Conservation (phyloP, 139 green algal species). For the Spirogloea muscicola region DNA sequence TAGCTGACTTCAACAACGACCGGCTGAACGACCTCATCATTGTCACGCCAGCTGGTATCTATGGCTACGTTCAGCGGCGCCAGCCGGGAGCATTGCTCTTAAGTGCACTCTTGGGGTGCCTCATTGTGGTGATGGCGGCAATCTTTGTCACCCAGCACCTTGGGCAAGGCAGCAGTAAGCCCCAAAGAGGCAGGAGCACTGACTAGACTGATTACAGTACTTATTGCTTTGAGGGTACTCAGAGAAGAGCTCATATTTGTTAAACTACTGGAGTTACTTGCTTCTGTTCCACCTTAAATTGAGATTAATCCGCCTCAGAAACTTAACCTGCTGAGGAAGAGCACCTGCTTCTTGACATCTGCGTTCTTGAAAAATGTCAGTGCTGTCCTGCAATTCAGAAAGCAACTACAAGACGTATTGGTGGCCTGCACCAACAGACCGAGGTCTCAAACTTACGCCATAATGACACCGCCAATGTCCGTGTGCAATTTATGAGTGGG, state of each 20-base stretch:
- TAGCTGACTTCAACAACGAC: conserved; percentile 86
- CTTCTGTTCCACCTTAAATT: no score
- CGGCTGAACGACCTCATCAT: conserved; percentile 82
- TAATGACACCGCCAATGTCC: no score
- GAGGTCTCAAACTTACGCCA: no score
- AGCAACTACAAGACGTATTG: no score
- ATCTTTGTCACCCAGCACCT: conserved; percentile 73
- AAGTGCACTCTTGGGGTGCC: conserved; percentile 65
- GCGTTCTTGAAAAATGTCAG: no score
- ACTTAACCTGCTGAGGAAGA: no score
- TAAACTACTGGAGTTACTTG: not conserved
- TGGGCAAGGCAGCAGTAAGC: not conserved
- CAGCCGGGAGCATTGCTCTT: conserved; percentile 72
- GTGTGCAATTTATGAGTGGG: no score
- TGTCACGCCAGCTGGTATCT: conserved; percentile 61
- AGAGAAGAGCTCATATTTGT: not conserved
- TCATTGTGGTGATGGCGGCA: conserved; percentile 78
- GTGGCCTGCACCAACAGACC: no score
- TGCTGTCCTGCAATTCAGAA: no score
- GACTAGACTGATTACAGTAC: not conserved
- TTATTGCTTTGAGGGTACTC: not conserved
- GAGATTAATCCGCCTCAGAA: no score
- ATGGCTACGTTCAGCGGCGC: conserved; percentile 67
- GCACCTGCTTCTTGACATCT: no score
- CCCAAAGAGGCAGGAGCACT: not conserved